Evolutionary conservation across 2,329 filamentous ascomycete species (phyloP).

Genomic region (Aureobasidium sp.): DNA sequence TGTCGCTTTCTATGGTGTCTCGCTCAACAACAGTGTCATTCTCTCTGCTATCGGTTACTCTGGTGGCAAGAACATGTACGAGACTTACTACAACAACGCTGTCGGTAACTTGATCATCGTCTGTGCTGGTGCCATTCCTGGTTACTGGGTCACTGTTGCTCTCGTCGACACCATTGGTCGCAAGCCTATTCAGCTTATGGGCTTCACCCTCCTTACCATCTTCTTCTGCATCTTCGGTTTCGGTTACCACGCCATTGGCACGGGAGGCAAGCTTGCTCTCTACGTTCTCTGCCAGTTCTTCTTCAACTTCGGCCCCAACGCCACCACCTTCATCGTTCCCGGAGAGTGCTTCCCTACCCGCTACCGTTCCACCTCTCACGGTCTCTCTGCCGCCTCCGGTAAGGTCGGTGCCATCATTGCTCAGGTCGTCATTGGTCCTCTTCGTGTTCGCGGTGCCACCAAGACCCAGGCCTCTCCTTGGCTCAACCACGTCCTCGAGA

Average conservation of each 20-base stretch:
- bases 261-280: conserved; percentile 34
- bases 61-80: conserved; percentile 56
- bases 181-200: conserved; percentile 63
- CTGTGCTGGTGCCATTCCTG: conserved; percentile 68
- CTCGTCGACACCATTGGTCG: conserved; percentile 66
- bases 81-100: conserved; percentile 63
- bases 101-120: conserved; percentile 73
- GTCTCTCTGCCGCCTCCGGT: conserved; percentile 39
- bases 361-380: conserved; percentile 39
- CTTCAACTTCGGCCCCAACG: conserved; percentile 46
- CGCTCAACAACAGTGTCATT: conserved; percentile 68
- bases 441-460: conserved; percentile 44
- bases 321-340: conserved; percentile 43
- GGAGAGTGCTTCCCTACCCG: conserved; percentile 45
- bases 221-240: conserved; percentile 43
- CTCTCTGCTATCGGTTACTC: conserved; percentile 64
- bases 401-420: conserved; percentile 43
- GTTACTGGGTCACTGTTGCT: conserved; percentile 73
- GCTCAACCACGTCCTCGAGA: conserved; percentile 66
- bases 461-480: conserved; percentile 50
- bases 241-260: conserved; percentile 36
- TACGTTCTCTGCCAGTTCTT: conserved; percentile 43
- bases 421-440: conserved; percentile 40
- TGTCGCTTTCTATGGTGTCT: conserved; percentile 48
- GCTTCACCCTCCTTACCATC: conserved; percentile 39